Conservation (phyloP, 306 rosid species). For the Dicorynia guianensis region DNA sequence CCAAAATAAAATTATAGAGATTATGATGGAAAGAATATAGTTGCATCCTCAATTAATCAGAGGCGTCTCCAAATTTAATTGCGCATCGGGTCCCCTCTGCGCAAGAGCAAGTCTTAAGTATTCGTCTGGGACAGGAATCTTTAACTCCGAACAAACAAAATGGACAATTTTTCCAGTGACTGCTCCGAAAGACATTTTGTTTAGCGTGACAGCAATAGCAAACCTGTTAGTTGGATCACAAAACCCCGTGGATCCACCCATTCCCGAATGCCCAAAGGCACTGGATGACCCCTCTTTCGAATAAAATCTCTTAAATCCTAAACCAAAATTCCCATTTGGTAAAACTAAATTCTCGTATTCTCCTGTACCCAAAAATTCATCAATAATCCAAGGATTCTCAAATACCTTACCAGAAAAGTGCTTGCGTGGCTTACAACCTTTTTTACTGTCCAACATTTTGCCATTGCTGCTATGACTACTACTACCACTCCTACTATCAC, state of each 20-base stretch:
- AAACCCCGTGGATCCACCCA: constrained; percentile 95
- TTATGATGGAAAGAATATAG: background rate
- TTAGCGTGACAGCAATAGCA: constrained; percentile 84
- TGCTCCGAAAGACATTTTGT: constrained; percentile 82
- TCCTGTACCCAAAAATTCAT: constrained; percentile 82
- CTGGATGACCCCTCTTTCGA: constrained; percentile 65
- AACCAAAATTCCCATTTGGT: constrained; percentile 70
- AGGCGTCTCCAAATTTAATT: constrained; percentile 51
- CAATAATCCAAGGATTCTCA: constrained; percentile 70
- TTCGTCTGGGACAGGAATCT: constrained; percentile 81
- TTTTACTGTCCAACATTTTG: constrained; percentile 14
- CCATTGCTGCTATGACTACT: constrained; percentile 37
- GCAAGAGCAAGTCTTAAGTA: constrained; percentile 45
- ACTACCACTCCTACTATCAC: constrained; percentile 25
- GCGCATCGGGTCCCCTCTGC: constrained; percentile 24
- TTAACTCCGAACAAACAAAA: constrained; percentile 85
- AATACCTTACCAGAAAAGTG: constrained; percentile 50
- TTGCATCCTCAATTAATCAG: constrained; percentile 66
- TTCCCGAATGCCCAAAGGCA: constrained; percentile 94
- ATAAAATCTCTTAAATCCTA: constrained; percentile 75
- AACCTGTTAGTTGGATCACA: constrained; percentile 73
- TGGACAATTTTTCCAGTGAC: constrained; percentile 70
- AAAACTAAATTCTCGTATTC: constrained; percentile 58
- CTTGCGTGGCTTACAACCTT: constrained; percentile 31
- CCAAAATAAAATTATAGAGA: background rate